Conservation (phyloP, 768 basidiomycete genomes). For the Suillus subalutaceus region DNA sequence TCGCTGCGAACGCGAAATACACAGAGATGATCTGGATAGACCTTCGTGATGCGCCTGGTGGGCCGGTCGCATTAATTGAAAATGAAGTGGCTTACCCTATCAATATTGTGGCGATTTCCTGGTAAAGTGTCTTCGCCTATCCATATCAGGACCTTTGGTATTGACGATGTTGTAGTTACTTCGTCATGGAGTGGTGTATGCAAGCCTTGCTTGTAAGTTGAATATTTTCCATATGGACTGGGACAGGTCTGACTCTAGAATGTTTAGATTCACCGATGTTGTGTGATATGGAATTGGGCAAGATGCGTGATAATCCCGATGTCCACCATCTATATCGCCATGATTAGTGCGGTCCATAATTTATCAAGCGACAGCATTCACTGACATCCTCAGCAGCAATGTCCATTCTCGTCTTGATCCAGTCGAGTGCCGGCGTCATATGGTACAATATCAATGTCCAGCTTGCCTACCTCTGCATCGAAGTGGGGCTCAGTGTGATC, state of each 20-base stretch:
- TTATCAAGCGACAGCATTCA: neutral
- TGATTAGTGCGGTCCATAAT: constrained; percentile 12
- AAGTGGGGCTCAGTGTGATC: constrained; percentile 28
- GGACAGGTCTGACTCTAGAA: constrained; percentile 6
- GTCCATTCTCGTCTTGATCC: constrained; percentile 5
- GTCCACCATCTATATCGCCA: constrained; percentile 10
- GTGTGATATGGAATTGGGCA: constrained; percentile 1
- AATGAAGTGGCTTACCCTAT: constrained; percentile 12
- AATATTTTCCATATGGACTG: constrained; percentile 5
- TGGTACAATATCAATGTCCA: constrained; percentile 17
- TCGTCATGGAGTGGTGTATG: constrained; percentile 17
- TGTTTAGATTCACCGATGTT: neutral
- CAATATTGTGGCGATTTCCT: constrained; percentile 13
- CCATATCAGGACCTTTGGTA: neutral
- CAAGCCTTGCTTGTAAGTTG: neutral
- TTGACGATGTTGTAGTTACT: constrained; percentile 15
- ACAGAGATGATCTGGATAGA: constrained; percentile 28
- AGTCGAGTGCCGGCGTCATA: constrained; percentile 2
- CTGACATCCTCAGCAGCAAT: neutral
- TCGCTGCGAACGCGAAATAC: constrained; percentile 21
- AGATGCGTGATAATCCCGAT: constrained; percentile 15
- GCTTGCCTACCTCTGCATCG: constrained; percentile 25
- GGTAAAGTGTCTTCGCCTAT: constrained; percentile 7
- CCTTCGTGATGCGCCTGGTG: constrained; percentile 14
- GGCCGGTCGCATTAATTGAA: constrained; percentile 14